phyloP scores from a whole-genome alignment of 2,329 filamentous ascomycete species.

The Aspergillus fischeri region DNA sequence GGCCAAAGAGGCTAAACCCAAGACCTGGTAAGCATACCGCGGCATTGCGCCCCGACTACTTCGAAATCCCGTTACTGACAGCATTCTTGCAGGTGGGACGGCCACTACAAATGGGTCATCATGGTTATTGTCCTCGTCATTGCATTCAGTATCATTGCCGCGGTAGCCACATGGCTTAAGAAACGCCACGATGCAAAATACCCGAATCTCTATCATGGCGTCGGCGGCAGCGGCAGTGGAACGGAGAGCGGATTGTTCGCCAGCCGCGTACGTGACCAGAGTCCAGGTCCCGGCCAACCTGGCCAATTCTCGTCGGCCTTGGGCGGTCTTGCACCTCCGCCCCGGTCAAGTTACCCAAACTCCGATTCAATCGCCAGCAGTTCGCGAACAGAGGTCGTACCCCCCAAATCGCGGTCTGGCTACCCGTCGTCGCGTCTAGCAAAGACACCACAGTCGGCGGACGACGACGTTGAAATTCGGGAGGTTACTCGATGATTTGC shows the following conservation, averaged over 20 bases:
- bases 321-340: slow-evolving; percentile 12
- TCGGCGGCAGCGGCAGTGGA: slow-evolving; percentile 15
- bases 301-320: slow-evolving; percentile 10
- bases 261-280: slow-evolving; percentile 14
- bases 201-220: slow-evolving; percentile 30
- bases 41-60: not conserved
- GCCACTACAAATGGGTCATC: slow-evolving; percentile 75
- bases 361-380: slow-evolving; percentile 25
- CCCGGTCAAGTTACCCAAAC: slow-evolving; percentile 12
- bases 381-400: slow-evolving; percentile 23
- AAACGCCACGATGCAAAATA: slow-evolving; percentile 66
- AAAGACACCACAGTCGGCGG: slow-evolving; percentile 13
- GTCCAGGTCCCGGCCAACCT: slow-evolving; percentile 10
- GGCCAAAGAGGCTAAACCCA: not conserved
- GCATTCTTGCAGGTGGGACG: slow-evolving; percentile 30
- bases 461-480: slow-evolving; percentile 22
- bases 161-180: slow-evolving; percentile 66
- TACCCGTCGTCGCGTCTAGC: slow-evolving; percentile 20
- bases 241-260: slow-evolving; percentile 20
- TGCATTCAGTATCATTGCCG: slow-evolving; percentile 63
- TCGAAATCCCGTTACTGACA: not conserved
- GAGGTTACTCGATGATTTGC: slow-evolving; percentile 17
- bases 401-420: slow-evolving; percentile 10
- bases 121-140: slow-evolving; percentile 73
- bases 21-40: slow-evolving; percentile 22